Evolutionary conservation across 1,284 basidiomycete species (phyloP), one percentile per base, ranked within the genome.

Genomic region (Cryptococcus maquisensis): DNA sequence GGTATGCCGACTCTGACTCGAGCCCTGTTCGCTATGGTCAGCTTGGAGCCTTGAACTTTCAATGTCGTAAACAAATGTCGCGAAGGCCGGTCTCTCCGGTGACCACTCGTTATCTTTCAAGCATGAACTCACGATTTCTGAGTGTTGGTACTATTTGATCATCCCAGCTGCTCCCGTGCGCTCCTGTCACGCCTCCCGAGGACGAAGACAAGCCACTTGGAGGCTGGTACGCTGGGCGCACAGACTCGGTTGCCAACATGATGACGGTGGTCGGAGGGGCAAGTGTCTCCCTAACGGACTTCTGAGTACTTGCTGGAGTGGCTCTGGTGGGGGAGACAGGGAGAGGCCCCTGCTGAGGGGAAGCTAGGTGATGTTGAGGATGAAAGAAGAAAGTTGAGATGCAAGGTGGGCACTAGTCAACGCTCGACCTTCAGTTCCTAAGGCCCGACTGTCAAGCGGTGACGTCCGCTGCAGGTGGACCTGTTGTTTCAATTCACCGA

Each of bases 61-160:
- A 7, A 44, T 16, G 2, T 9, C 13, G 42, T 23, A 2, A 10
- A 26, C 42, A 6, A 24, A 2, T 44, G 18, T 16, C 23, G 24
- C 24, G 18, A 26, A 15, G 18, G 8, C n/a, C 12, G 10, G n/a
- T 18, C 10, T 8, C 23, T 18, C 23, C 20, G 28, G 28, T 15
- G 9, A 40, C 9, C 23, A 26, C 20, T 44, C 42, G 23, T 16
- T 44, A 44, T 8, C 9, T 23, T 12, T 20, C 21, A n/a, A 44
- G 28, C 32, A 23, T 41, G 23, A 28, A 65, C 66, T 60, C 59
- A 68, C 67, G 65, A 45, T 62, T 63, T 45, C 57, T 58, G 39
- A 68, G 46, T 4, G 64, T 60, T 4, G 67, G 67, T 21, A 68
- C 65, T 20, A 68, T 63, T 57, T 68, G 62, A 21, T 65, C 65